phyloP scores from a whole-genome alignment of 2,329 filamentous ascomycete species.

The Bretziella fagacearum region DNA sequence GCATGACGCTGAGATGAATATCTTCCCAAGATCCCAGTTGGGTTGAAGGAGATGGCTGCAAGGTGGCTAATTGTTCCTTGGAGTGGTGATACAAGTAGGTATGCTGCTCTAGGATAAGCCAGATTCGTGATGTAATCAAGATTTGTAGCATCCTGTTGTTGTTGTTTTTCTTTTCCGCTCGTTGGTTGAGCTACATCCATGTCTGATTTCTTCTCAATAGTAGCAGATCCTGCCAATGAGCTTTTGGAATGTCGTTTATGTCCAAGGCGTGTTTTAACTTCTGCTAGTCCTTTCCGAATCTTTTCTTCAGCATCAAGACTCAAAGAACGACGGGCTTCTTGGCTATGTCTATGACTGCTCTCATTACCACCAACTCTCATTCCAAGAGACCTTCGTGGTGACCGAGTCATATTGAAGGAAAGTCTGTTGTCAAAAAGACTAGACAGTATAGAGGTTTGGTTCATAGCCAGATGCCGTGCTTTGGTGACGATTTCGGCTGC shows the following conservation, averaged over 20 bases:
- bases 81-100: conserved; percentile 53
- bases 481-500: conserved; percentile 53
- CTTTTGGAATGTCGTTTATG: conserved; percentile 19
- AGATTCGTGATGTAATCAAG: background rate
- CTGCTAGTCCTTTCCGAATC: conserved; percentile 31
- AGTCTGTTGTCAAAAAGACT: conserved; percentile 22
- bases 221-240: background rate
- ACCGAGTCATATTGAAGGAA: conserved; percentile 18
- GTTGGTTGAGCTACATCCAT: no score
- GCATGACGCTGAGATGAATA: background rate
- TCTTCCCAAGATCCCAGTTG: background rate
- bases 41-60: conserved; percentile 39
- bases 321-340: conserved; percentile 23
- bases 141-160: background rate
- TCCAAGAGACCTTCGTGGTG: conserved; percentile 21
- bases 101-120: conserved; percentile 25
- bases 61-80: conserved; percentile 42
- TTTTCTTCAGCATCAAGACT: conserved; percentile 32
- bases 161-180: no score
- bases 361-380: conserved; percentile 36
- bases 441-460: conserved; percentile 35
- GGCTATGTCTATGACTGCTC: conserved; percentile 25
- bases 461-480: conserved; percentile 49
- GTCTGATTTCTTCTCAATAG: no score
- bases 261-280: conserved; percentile 25